Evolutionary conservation across 306 rosid genomes (phyloP).

Genomic region (Luffa aegyptiaca): DNA sequence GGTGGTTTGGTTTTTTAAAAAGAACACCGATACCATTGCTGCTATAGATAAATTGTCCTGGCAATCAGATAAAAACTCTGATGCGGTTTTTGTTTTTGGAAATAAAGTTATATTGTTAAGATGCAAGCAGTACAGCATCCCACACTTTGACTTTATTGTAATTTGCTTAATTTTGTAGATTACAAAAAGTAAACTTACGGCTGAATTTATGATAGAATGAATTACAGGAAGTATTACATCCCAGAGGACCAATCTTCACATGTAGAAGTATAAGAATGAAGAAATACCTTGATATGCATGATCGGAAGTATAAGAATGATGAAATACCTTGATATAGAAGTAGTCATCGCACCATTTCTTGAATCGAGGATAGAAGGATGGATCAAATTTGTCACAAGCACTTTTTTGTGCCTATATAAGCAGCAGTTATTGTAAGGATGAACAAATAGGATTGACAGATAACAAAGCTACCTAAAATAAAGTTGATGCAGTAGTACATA

Average conservation of each 20-base stretch:
- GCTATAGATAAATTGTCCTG: background rate
- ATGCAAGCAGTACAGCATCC: too few species aligned
- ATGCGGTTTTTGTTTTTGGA: too few species aligned
- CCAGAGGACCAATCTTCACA: too few species aligned
- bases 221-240: too few species aligned
- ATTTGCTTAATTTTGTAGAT: too few species aligned
- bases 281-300: too few species aligned
- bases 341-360: slow-evolving; percentile 99
- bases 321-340: slow-evolving; percentile 79
- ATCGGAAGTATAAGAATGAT: background rate
- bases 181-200: too few species aligned
- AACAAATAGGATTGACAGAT: background rate
- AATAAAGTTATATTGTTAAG: too few species aligned
- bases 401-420: slow-evolving; percentile 58
- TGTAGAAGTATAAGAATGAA: too few species aligned
- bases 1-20: background rate
- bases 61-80: background rate
- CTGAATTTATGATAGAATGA: too few species aligned
- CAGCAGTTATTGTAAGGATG: background rate
- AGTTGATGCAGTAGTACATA: background rate
- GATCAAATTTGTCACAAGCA: slow-evolving; percentile 93
- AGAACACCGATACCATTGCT: background rate
- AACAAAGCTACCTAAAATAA: background rate
- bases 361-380: slow-evolving; percentile 84
- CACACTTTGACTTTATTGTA: too few species aligned